Conservation (phyloP, 768 basidiomycete species). For the Lactarius sp. region DNA sequence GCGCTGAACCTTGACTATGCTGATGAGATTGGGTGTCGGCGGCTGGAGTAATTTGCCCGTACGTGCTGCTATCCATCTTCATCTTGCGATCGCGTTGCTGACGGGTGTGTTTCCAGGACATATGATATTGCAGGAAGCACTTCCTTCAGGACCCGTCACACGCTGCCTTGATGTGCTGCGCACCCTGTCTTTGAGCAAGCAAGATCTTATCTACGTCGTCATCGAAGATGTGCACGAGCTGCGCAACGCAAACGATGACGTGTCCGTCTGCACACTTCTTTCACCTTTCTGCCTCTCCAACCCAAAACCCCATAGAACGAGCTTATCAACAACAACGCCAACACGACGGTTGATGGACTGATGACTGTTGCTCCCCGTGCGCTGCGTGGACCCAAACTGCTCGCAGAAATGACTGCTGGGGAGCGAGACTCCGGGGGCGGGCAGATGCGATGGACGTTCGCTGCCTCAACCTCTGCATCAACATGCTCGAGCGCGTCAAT, state of each 20-base stretch:
- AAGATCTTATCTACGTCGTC: slow-evolving; percentile 81
- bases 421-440: slow-evolving; percentile 40
- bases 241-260: slow-evolving; percentile 50
- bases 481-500: slow-evolving; percentile 82
- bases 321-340: slow-evolving; percentile 31
- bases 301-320: slow-evolving; percentile 26
- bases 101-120: slow-evolving; percentile 44
- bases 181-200: slow-evolving; percentile 63
- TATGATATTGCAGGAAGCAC: slow-evolving; percentile 67
- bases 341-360: slow-evolving; percentile 33
- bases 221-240: slow-evolving; percentile 85
- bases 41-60: slow-evolving; percentile 85
- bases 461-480: slow-evolving; percentile 72
- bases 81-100: not conserved
- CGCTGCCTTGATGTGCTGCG: slow-evolving; percentile 80
- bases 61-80: slow-evolving; percentile 33
- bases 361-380: slow-evolving; percentile 24
- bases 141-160: slow-evolving; percentile 67
- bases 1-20: slow-evolving; percentile 82
- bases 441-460: slow-evolving; percentile 54
- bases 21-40: slow-evolving; percentile 86
- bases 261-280: slow-evolving; percentile 5
- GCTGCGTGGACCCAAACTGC: slow-evolving; percentile 32
- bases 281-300: not conserved
- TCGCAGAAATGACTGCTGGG: slow-evolving; percentile 49